phyloP scores from a whole-genome alignment of 192 early-diverging fungal species.

The Podila verticillata region DNA sequence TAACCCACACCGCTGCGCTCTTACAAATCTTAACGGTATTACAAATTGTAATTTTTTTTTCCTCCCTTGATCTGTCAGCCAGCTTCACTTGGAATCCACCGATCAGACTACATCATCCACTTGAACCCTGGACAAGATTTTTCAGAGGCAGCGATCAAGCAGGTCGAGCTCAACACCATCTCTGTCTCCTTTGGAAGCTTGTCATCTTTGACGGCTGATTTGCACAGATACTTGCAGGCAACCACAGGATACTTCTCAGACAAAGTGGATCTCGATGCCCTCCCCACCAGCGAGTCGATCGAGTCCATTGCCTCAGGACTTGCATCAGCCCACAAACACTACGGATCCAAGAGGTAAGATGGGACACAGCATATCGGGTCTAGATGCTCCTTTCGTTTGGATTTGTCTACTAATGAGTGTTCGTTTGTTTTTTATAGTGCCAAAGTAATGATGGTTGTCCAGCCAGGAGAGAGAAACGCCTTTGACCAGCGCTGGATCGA shows the following conservation, averaged over 20 bases:
- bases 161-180: constrained; percentile 98
- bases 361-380: too few relatives aligned
- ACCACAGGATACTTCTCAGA: constrained; percentile 55
- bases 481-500: constrained; percentile 95
- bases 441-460: constrained; percentile 88
- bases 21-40: neutral
- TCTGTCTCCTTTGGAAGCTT: constrained; percentile 90
- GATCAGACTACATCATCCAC: constrained; percentile 94
- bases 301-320: constrained; percentile 78
- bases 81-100: constrained; percentile 84
- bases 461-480: constrained; percentile 91
- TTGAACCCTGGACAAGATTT: constrained; percentile 54
- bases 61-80: constrained; percentile 39
- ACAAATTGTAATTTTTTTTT: too few relatives aligned
- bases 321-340: constrained; percentile 74
- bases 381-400: too few relatives aligned
- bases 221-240: constrained; percentile 74
- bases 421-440: constrained; percentile 55
- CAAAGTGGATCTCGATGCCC: constrained; percentile 51
- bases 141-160: constrained; percentile 73
- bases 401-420: too few relatives aligned
- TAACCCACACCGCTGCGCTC: neutral
- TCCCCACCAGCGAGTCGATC: constrained; percentile 77
- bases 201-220: constrained; percentile 73
- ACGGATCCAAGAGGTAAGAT: constrained; percentile 62